Evolutionary conservation across 2,329 filamentous ascomycete species (phyloP).

Genomic region (Aspergillus tamarii): DNA sequence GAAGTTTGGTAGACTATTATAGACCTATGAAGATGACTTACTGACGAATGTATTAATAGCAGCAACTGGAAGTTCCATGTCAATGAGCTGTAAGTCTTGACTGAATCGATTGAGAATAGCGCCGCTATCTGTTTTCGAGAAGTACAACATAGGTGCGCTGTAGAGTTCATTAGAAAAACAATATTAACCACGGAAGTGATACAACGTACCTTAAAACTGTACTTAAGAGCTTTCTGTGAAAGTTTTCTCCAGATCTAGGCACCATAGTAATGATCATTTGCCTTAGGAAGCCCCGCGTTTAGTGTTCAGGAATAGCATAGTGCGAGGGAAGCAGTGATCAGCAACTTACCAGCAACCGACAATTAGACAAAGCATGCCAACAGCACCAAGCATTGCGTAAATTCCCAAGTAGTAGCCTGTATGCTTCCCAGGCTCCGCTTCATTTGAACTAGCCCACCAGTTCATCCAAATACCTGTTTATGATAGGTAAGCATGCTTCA

Average conservation of each 20-base stretch:
- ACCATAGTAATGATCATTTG: constrained; percentile 59
- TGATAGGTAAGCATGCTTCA: neutral
- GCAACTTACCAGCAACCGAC: constrained; percentile 38
- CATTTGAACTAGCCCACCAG: constrained; percentile 46
- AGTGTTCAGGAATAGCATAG: neutral
- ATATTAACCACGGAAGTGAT: constrained; percentile 19
- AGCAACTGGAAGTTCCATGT: constrained; percentile 47
- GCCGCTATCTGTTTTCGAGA: constrained; percentile 47
- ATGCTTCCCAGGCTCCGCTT: constrained; percentile 35
- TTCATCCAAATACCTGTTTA: constrained; percentile 44
- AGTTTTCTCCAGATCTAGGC: constrained; percentile 53
- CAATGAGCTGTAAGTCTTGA: constrained; percentile 49
- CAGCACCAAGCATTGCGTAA: constrained; percentile 43
- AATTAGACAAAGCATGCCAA: constrained; percentile 41
- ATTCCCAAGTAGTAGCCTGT: constrained; percentile 44
- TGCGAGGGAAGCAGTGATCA: neutral
- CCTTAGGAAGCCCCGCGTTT: constrained; percentile 25
- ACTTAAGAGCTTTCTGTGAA: constrained; percentile 53
- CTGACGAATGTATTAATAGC: constrained; percentile 45
- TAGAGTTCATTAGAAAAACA: constrained; percentile 22
- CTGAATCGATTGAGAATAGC: constrained; percentile 49
- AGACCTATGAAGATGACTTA: constrained; percentile 16
- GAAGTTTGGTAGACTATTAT: neutral
- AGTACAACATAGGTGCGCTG: constrained; percentile 47
- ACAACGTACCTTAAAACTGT: constrained; percentile 49